phyloP scores from a whole-genome alignment of 2,329 filamentous ascomycete species.

The Cladophialophora chaetospira region DNA sequence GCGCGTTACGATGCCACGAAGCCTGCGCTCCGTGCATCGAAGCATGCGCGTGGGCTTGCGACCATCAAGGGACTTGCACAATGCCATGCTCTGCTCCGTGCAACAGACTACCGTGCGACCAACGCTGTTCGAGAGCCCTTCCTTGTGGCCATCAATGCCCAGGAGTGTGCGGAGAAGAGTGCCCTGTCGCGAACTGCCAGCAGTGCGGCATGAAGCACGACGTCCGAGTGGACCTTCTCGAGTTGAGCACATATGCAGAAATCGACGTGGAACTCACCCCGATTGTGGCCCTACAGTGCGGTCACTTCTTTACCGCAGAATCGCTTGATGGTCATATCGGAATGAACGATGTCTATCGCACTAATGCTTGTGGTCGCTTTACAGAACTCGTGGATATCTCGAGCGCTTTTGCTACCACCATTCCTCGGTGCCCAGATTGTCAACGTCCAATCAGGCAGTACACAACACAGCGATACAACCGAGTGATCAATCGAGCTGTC shows the following conservation, averaged over 20 bases:
- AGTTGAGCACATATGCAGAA: slow-evolving; percentile 57
- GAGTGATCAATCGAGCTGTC: slow-evolving; percentile 61
- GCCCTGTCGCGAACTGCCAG: slow-evolving; percentile 61
- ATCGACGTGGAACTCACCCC: slow-evolving; percentile 62
- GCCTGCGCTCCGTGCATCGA: slow-evolving; percentile 58
- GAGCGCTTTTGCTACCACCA: slow-evolving; percentile 53
- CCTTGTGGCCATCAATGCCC: slow-evolving; percentile 66
- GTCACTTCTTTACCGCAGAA: slow-evolving; percentile 62
- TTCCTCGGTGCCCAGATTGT: slow-evolving; percentile 62
- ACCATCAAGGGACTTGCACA: slow-evolving; percentile 51
- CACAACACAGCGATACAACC: slow-evolving; percentile 56
- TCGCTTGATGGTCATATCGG: slow-evolving; percentile 65
- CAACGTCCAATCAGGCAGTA: slow-evolving; percentile 61
- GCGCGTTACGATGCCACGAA: slow-evolving; percentile 30
- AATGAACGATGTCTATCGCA: slow-evolving; percentile 41
- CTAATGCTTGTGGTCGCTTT: slow-evolving; percentile 35
- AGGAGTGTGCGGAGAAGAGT: slow-evolving; percentile 65
- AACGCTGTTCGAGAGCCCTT: slow-evolving; percentile 58
- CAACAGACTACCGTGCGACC: slow-evolving; percentile 65
- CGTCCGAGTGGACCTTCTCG: slow-evolving; percentile 59
- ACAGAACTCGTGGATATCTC: slow-evolving; percentile 36
- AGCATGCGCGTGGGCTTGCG: slow-evolving; percentile 57
- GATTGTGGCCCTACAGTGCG: slow-evolving; percentile 63
- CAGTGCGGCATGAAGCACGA: slow-evolving; percentile 45
- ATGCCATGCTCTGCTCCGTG: slow-evolving; percentile 69